Conservation (phyloP, 1,139 yeast genomes). For the Lodderomyces metapsilosis region DNA sequence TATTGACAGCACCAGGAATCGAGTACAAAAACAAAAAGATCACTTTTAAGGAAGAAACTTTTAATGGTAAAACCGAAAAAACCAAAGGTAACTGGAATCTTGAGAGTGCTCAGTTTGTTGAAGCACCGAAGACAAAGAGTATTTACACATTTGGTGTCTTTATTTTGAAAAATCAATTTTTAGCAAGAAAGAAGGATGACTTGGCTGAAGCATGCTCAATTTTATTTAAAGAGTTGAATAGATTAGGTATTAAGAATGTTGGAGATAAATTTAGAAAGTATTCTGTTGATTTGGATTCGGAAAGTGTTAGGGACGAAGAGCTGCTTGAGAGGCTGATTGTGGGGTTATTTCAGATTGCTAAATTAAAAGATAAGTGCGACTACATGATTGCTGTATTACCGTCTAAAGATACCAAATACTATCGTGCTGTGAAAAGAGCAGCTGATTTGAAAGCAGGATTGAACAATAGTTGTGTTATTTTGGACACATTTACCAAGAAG, state of each 20-base stretch:
- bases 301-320: conserved; percentile 5
- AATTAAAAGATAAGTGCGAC: conserved; percentile 12
- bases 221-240: conserved; percentile 11
- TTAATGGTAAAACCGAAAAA: conserved; percentile 14
- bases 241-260: conserved; percentile 12
- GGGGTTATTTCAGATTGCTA: conserved; percentile 9
- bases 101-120: conserved; percentile 11
- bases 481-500: conserved; percentile 12
- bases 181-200: conserved; percentile 9
- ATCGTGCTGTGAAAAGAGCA: conserved; percentile 14
- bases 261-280: conserved; percentile 9
- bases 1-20: conserved; percentile 14
- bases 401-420: conserved; percentile 11
- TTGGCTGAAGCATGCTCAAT: conserved; percentile 10
- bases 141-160: conserved; percentile 12
- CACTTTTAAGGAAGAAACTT: conserved; percentile 8
- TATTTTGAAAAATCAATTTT: conserved; percentile 9
- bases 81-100: conserved; percentile 16
- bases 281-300: conserved; percentile 11
- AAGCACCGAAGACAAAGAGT: conserved; percentile 7
- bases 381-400: conserved; percentile 12
- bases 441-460: conserved; percentile 15
- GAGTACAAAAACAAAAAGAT: conserved; percentile 12
- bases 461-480: conserved; percentile 13
- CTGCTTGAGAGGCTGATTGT: conserved; percentile 9